Evolutionary conservation across 2,329 filamentous ascomycete genomes (phyloP), one percentile per base, ranked within the genome.

Genomic region (Penicillium vulpinum): DNA sequence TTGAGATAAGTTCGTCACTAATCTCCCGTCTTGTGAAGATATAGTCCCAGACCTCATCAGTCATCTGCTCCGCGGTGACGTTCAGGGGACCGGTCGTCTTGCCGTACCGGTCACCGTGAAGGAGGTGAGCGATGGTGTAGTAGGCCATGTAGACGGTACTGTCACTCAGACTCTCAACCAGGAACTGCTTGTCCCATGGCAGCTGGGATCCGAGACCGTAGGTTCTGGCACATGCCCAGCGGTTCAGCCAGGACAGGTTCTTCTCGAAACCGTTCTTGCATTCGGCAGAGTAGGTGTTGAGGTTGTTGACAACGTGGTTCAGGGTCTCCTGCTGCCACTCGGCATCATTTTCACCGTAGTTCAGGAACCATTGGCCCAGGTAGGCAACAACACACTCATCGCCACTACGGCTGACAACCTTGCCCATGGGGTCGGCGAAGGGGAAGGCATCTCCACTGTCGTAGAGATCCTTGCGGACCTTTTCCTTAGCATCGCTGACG

Each of bases 321-420:
- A 92, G 80, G 15, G 89, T 91, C 41, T 84, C 81, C 61, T 89
- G 78, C 70, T 90, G 90, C 94, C 94, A 97, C 48, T 88, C 83
- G 41, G 79, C 77, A 66, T 88, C 85, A 60, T 91, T 90, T 77
- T 92, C 90, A 60, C 94, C 94, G 70, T 99, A 99, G 77, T 97
- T 93, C 67, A 99, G 81, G 78, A 96, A 99, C 92, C 94, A 99
- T 77, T 99, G 94, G 67, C 97, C 93, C 70, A 97, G 87, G 64
- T 93, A 87, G 29, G 92, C 90, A 58, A 94, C 93, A 57, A 96
- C 92, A 73, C 94, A 97, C 65, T 95, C 91, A 70, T 97, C 93
- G 28, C 88, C 91, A 66, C 90, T 95, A 75, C 94, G 85, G 70
- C 89, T 93, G 59, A 95, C 86, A 63, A 97, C 94, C 75, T 89